These are phyloP conservation scores for Saccharomyces eubayanus DNA, from an alignment of 805 yeast species.

Conservation along the genomic window DNA sequence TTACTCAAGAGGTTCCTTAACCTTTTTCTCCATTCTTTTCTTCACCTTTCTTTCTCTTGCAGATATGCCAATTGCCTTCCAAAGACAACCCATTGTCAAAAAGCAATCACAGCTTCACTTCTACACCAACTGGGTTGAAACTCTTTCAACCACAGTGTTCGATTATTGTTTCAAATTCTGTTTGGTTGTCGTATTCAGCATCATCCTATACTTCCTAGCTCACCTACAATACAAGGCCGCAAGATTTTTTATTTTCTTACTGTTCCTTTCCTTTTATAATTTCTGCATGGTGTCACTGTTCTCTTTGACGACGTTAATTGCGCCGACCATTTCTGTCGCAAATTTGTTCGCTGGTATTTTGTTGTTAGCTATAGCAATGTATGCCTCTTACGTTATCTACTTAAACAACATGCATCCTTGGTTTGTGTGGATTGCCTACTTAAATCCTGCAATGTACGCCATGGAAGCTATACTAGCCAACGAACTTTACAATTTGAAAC, in stretches of 20 bases:
- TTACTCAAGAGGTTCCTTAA: conserved; percentile 45
- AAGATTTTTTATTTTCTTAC: conserved; percentile 41
- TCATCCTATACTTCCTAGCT: conserved; percentile 49
- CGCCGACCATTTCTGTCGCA: conserved; percentile 46
- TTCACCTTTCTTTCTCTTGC: conserved; percentile 54
- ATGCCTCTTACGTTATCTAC: conserved; percentile 62
- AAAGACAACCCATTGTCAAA: conserved; percentile 44
- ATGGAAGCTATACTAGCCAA: conserved; percentile 58
- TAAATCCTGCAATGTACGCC: conserved; percentile 49
- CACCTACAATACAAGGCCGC: conserved; percentile 41
- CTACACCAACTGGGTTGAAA: conserved; percentile 61
- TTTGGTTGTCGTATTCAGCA: conserved; percentile 36
- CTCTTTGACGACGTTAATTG: conserved; percentile 43
- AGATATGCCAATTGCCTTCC: conserved; percentile 43
- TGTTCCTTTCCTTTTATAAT: conserved; percentile 38
- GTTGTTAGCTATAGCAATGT: conserved; percentile 43
- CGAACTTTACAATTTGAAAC: conserved; percentile 52
- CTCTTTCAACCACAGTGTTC: conserved; percentile 48
- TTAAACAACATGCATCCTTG: conserved; percentile 56
- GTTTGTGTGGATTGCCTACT: conserved; percentile 59
- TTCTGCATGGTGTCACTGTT: conserved; percentile 45
- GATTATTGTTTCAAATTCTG: conserved; percentile 50
- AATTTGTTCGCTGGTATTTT: conserved; percentile 51
- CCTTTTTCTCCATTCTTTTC: conserved; percentile 43
- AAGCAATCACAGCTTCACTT: conserved; percentile 60